phyloP scores from a whole-genome alignment of 2,329 filamentous ascomycete species.

The Penicillium sp. region DNA sequence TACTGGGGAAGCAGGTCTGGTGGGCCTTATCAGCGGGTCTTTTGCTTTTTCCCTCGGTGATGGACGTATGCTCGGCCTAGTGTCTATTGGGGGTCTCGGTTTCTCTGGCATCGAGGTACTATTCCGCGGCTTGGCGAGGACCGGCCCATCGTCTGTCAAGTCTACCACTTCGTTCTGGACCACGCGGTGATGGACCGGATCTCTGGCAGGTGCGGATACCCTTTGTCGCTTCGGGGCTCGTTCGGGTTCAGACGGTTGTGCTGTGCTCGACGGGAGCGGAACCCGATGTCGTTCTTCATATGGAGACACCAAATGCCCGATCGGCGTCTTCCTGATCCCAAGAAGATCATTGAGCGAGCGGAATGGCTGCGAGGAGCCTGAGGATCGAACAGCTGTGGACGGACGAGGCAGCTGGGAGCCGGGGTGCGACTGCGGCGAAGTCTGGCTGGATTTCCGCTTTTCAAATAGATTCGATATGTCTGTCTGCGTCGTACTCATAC shows the following conservation, averaged over 20 bases:
- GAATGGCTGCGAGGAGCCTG: slow-evolving; percentile 44
- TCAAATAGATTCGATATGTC: slow-evolving; percentile 74
- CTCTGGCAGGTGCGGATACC: slow-evolving; percentile 9
- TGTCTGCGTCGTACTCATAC: slow-evolving; percentile 68
- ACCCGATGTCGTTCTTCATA: slow-evolving; percentile 51
- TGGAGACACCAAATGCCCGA: slow-evolving; percentile 65
- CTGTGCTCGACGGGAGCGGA: slow-evolving; percentile 8
- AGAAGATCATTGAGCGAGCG: slow-evolving; percentile 63
- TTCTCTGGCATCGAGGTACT: background rate
- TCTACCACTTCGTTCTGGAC: slow-evolving; percentile 21
- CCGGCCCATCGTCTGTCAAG: slow-evolving; percentile 18
- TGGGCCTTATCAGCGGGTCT: background rate
- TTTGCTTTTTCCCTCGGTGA: slow-evolving; percentile 1
- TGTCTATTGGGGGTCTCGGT: background rate
- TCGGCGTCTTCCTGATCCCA: slow-evolving; percentile 61
- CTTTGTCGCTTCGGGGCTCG: slow-evolving; percentile 37
- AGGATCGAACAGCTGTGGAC: slow-evolving; percentile 26
- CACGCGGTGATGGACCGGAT: background rate
- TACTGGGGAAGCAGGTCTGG: slow-evolving; percentile 1
- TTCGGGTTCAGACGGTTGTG: slow-evolving; percentile 22
- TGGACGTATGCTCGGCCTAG: background rate
- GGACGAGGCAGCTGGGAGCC: slow-evolving; percentile 15
- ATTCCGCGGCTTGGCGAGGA: background rate
- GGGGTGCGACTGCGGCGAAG: slow-evolving; percentile 31
- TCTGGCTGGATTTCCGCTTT: slow-evolving; percentile 54